Base-by-base conservation (phyloP, 176 grass and related monocot genomes). In the Cymbopogon citratus region DNA sequence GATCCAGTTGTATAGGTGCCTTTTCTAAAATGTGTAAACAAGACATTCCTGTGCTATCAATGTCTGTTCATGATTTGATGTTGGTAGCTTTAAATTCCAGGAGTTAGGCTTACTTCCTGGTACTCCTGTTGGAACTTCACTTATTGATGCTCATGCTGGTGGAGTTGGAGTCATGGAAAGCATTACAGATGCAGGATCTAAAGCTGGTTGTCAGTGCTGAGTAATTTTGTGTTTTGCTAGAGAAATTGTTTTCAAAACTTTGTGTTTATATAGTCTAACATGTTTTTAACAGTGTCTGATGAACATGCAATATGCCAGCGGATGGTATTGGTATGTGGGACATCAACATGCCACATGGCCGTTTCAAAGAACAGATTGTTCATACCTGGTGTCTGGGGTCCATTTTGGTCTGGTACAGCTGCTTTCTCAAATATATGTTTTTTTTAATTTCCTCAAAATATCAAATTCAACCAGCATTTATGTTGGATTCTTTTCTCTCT, bases 71-170 rank as follows among this genome's bases (percentile, higher is more conserved):
- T 76, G 48, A 75, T 27, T 62, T 73, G 10, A 76, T 35, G 46
- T 65, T 45, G 51, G 35, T 78, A 56, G 4, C 27, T 85, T 65
- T 46, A 54, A 76, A 65, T 90, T 61, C 76, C 69, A 98, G 92
- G 95, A 95, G 73, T 84, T 98, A 85, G 88, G 92, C 16, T 86
- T 98, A 54, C 74, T 87, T 86, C 84, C 83, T 85, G 88, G 92
- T 40, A 98, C 88, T 72, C 95, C 88, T 69, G 92, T 95, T 80
- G 96, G 92, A 90, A 98, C 92, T 84, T 87, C 92, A 26, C 92
- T 98, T 79, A 98, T 98, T 81, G 88, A 98, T 94, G 92, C 92
- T 88, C 90, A 98, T 87, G 95, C 92, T 81, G 90, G 95, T 87
- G 92, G 96, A 73, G 83, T 98, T 84, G 96, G 96, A 76, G 91